Evolutionary conservation across 805 yeast species (phyloP).

Genomic region (Millerago galiae): DNA sequence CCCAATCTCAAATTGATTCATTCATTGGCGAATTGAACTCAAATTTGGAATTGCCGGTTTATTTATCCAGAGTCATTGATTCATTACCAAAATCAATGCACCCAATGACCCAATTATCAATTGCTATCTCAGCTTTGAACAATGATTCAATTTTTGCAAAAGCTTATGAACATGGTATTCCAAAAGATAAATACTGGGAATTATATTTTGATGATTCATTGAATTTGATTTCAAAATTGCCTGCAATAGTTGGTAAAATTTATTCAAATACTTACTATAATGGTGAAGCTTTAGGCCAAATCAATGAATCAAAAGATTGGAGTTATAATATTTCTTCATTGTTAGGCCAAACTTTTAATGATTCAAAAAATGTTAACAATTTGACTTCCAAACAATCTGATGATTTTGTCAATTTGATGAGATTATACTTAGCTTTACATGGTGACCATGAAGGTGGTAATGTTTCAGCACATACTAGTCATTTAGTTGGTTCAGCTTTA

Average conservation of each 20-base stretch:
- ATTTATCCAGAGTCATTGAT: slow-evolving; percentile 54
- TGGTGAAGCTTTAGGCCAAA: slow-evolving; percentile 46
- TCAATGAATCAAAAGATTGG: slow-evolving; percentile 57
- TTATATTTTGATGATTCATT: slow-evolving; percentile 66
- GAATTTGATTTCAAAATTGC: slow-evolving; percentile 65
- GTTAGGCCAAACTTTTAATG: slow-evolving; percentile 48
- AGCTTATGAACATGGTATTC: slow-evolving; percentile 64
- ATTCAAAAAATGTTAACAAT: slow-evolving; percentile 26
- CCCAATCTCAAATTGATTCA: slow-evolving; percentile 48
- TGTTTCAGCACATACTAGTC: slow-evolving; percentile 77
- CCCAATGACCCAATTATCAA: slow-evolving; percentile 80
- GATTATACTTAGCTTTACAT: slow-evolving; percentile 69
- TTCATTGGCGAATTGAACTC: slow-evolving; percentile 58
- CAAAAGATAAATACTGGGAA: slow-evolving; percentile 71
- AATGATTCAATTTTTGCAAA: slow-evolving; percentile 64
- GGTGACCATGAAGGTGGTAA: slow-evolving; percentile 84
- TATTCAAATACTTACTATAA: slow-evolving; percentile 55
- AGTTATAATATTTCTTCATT: slow-evolving; percentile 62
- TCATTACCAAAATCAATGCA: slow-evolving; percentile 59
- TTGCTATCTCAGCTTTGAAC: slow-evolving; percentile 69
- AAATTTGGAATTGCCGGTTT: slow-evolving; percentile 58
- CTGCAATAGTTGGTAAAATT: slow-evolving; percentile 67
- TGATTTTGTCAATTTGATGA: slow-evolving; percentile 64
- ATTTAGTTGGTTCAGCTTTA: slow-evolving; percentile 75
- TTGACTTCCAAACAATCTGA: slow-evolving; percentile 32